Percentiles rank a stretch among this genome's conserved stretches.
Evolutionary conservation across 2,329 filamentous ascomycete genomes (phyloP).

Genomic region (Scedosporium boydii): DNA sequence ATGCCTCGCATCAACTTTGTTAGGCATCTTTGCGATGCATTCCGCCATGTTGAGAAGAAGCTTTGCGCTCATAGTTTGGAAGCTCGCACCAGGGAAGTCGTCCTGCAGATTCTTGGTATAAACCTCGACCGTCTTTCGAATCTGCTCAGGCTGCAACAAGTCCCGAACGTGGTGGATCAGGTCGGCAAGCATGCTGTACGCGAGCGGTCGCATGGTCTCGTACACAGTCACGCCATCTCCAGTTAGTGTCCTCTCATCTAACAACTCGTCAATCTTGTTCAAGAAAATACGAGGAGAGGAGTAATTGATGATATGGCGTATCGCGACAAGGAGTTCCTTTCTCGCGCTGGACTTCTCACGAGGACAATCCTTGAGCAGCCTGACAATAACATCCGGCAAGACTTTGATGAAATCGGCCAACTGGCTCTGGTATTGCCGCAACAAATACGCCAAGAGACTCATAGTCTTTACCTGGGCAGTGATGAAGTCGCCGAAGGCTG

Average conservation of each 20-base stretch:
- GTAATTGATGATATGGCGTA: slow-evolving; percentile 98
- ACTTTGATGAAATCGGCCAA: slow-evolving; percentile 79
- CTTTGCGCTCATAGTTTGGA: slow-evolving; percentile 99
- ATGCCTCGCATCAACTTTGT: slow-evolving; percentile 89
- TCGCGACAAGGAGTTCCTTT: slow-evolving; percentile 92
- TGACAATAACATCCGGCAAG: slow-evolving; percentile 81
- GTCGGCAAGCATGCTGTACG: slow-evolving; percentile 97
- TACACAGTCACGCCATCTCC: slow-evolving; percentile 95
- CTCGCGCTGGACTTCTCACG: slow-evolving; percentile 86
- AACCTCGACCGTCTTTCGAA: slow-evolving; percentile 89
- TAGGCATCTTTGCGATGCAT: slow-evolving; percentile 85
- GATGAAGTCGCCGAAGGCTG: slow-evolving; percentile 94
- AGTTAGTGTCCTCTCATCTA: slow-evolving; percentile 89
- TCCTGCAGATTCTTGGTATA: slow-evolving; percentile 96
- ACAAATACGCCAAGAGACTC: slow-evolving; percentile 91
- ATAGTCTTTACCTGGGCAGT: slow-evolving; percentile 98
- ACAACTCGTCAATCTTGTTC: slow-evolving; percentile 84
- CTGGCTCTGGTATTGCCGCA: slow-evolving; percentile 79
- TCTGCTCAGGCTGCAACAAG: slow-evolving; percentile 78
- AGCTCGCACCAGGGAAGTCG: slow-evolving; percentile 93
- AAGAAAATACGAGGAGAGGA: slow-evolving; percentile 95
- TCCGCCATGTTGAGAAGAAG: slow-evolving; percentile 96
- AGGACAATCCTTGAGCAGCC: slow-evolving; percentile 86
- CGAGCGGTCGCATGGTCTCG: slow-evolving; percentile 88
- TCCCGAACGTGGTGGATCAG: slow-evolving; percentile 95